Evolutionary conservation across 73 alveolate genomes (phyloP).

Genomic region (Paramecium sonneborni): DNA sequence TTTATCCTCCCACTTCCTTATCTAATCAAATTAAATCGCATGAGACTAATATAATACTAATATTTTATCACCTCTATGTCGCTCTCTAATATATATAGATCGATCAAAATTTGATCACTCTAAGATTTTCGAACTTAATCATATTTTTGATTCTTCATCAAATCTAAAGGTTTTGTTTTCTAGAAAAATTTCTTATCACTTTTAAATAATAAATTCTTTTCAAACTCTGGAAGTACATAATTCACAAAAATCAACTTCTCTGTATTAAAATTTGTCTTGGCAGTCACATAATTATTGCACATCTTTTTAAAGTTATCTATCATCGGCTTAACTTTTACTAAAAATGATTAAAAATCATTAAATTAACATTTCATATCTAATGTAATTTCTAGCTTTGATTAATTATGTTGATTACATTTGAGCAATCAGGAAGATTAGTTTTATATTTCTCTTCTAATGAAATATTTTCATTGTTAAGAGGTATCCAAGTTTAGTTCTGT

Average conservation of each 20-base stretch:
- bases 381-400: slow-evolving; percentile 6
- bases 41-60: not conserved
- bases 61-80: not conserved
- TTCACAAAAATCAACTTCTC: slow-evolving; percentile 3
- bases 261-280: not conserved
- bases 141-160: not conserved
- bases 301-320: slow-evolving; percentile 49
- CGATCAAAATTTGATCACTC: slow-evolving; percentile 7
- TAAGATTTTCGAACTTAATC: slow-evolving; percentile 11
- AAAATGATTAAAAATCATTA: not conserved
- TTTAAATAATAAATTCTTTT: not conserved
- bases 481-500: not conserved
- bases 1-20: slow-evolving; percentile 2
- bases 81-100: not conserved
- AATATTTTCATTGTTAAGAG: not conserved
- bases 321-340: not conserved
- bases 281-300: slow-evolving; percentile 1
- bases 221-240: slow-evolving; percentile 37
- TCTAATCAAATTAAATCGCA: not conserved
- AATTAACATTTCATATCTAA: not conserved
- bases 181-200: slow-evolving; percentile 4
- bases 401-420: not conserved
- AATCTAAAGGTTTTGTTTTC: not conserved
- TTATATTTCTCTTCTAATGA: not conserved
- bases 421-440: not conserved